Base-by-base conservation (phyloP, 129 eudicot genomes). In the Ambrosia trifida region DNA sequence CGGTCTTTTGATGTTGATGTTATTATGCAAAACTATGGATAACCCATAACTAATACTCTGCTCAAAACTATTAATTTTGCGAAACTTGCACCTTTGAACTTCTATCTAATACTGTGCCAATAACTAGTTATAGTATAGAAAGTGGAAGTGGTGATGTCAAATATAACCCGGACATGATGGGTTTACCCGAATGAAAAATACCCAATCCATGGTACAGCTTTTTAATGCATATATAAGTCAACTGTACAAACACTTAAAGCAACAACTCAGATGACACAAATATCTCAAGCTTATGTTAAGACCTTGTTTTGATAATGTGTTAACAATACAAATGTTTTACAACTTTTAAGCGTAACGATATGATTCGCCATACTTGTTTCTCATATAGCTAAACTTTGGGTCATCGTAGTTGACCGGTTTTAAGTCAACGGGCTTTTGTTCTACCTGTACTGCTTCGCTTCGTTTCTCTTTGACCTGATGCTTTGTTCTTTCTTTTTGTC, bases 401-500 rank as follows among this genome's bases (percentile, higher is more conserved):
- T 80, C 89, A 1, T 80, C 87, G 18, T 82, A 84, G 66, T 81
- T 83, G 68, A 78, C 82, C 10, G 87, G 72, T 83, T 78, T 85
- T 61, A 51, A 44, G 30, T 84, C 90, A 49, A 72, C 79, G 3
- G 89, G 79, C 72, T 85, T 94, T 40, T 85, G 83, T 67, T 94
- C 96, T 32, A 69, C 72, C 20, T 38, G 49, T 12, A 78, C 74
- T 8, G 64, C 84, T 51, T 89, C 95, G 38, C 84, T 92, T 61
- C 87, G 81, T 79, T 87, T 89, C 13, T 93, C 98, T 38, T 86
- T 77, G n/a, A 76, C 85, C 28, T 96, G 88, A 77, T 89, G 98
- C 85, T 94, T 94, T 17, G 95, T 47, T 75, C 96, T 78, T 38
- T 94, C 98, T 54, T 94, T 89, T 76, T 87, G 92, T 75, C 88